Evolutionary conservation across 1,284 basidiomycete species (phyloP).

Genomic region (Cutaneotrichosporon dermatis): DNA sequence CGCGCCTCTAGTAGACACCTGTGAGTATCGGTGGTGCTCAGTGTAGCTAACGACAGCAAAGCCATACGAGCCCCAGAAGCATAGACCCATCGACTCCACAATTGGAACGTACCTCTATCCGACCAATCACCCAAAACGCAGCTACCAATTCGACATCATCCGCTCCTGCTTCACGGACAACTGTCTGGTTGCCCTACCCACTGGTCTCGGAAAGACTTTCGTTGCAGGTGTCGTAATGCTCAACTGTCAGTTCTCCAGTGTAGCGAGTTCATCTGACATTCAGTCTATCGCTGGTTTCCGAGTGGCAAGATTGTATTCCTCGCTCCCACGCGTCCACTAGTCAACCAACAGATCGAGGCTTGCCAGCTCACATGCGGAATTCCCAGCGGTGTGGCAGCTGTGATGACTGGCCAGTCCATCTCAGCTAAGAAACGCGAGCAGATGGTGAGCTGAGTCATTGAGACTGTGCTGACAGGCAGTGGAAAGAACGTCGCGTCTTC

Average conservation of each 20-base stretch:
- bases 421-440: conserved; percentile 53
- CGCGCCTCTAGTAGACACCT: conserved; percentile 58
- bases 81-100: conserved; percentile 71
- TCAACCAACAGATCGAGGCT: conserved; percentile 89
- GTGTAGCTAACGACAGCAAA: conserved; percentile 18
- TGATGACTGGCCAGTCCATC: conserved; percentile 70
- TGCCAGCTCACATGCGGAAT: conserved; percentile 94
- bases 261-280: not conserved
- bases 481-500: conserved; percentile 73
- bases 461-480: conserved; percentile 27
- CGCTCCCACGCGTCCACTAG: conserved; percentile 91
- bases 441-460: conserved; percentile 55
- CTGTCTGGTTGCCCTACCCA: conserved; percentile 89
- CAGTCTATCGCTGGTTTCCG: conserved; percentile 90
- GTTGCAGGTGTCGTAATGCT: conserved; percentile 96
- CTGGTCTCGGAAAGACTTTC: conserved; percentile 96
- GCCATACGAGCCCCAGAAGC: conserved; percentile 61
- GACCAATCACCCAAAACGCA: conserved; percentile 77
- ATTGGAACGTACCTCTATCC: conserved; percentile 89
- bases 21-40: conserved; percentile 23
- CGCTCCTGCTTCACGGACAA: conserved; percentile 84
- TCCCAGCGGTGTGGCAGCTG: conserved; percentile 76
- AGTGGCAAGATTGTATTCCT: conserved; percentile 91
- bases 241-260: conserved; percentile 61
- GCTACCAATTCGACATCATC: conserved; percentile 95